These are phyloP conservation scores for Cyclotella choctawhatcheeana DNA, from an alignment of 108 stramenopile species.

Conservation along the genomic window DNA sequence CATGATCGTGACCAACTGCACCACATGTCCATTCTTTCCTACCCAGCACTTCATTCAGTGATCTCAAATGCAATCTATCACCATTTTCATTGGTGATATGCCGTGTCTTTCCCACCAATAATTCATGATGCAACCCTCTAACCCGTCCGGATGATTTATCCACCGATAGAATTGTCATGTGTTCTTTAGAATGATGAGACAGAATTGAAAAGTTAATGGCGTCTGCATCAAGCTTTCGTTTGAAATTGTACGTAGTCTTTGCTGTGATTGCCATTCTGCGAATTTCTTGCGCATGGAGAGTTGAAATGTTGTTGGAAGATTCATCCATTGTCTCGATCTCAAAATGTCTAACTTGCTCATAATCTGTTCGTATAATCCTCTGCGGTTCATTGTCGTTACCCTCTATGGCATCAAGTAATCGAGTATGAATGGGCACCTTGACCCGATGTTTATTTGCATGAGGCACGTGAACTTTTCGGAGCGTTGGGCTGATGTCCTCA, in stretches of 20 bases:
- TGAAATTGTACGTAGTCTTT: slow-evolving; percentile 13
- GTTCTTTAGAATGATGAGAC: slow-evolving; percentile 4
- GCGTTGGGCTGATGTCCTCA: not conserved
- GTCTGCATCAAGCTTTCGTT: not conserved
- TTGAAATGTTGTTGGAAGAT: not conserved
- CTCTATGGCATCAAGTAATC: slow-evolving; percentile 3
- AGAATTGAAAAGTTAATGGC: slow-evolving; percentile 15
- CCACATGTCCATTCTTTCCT: slow-evolving; percentile 23
- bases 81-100: slow-evolving; percentile 1
- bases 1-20: slow-evolving; percentile 7
- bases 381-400: not conserved
- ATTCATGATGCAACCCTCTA: slow-evolving; percentile 17
- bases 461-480: slow-evolving; percentile 1
- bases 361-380: too few relatives aligned
- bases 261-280: slow-evolving; percentile 13
- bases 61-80: not conserved
- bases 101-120: not conserved
- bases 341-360: not conserved
- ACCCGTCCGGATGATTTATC: slow-evolving; percentile 8
- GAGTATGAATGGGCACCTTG: slow-evolving; percentile 17
- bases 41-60: not conserved
- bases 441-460: not conserved
- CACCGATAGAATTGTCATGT: slow-evolving; percentile 20
- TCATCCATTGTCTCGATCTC: not conserved
- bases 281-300: slow-evolving; percentile 7